Conservation (phyloP, 192 early-diverging fungal genomes). For the Coemansia sp. region DNA sequence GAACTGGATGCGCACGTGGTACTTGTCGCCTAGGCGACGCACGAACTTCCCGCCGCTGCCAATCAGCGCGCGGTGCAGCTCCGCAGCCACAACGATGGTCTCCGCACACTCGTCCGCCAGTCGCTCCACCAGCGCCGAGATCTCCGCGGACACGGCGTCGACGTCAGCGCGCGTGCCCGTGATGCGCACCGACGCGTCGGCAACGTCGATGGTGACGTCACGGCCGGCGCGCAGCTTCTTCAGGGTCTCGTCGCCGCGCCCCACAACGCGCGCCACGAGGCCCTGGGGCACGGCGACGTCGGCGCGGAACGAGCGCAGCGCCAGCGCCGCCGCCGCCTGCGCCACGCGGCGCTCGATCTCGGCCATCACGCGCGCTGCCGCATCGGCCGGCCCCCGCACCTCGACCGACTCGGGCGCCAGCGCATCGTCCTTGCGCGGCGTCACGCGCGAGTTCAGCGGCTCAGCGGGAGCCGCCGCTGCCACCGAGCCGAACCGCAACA, state of each 20-base stretch:
- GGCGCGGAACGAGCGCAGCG: conserved; percentile 66
- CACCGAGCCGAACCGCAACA: conserved; percentile 67
- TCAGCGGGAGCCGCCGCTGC: conserved; percentile 17
- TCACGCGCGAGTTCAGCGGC: conserved; percentile 48
- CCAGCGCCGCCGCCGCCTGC: conserved; percentile 70
- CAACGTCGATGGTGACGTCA: conserved; percentile 70
- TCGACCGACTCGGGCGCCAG: conserved; percentile 69
- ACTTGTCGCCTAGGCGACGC: conserved; percentile 74
- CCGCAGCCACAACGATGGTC: conserved; percentile 57
- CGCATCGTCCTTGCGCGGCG: conserved; percentile 44
- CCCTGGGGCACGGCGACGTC: conserved; percentile 72
- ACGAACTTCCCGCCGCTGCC: conserved; percentile 71
- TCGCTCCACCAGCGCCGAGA: conserved; percentile 66
- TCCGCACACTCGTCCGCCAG: conserved; percentile 65
- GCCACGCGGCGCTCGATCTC: conserved; percentile 68
- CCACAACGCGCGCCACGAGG: conserved; percentile 77
- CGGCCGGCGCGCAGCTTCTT: conserved; percentile 75
- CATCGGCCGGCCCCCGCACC: conserved; percentile 76
- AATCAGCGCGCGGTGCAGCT: conserved; percentile 72
- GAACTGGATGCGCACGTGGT: conserved; percentile 70
- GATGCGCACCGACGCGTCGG: conserved; percentile 58
- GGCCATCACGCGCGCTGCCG: conserved; percentile 69
- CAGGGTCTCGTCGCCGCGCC: conserved; percentile 85
- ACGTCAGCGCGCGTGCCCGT: conserved; percentile 79
- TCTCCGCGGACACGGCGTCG: conserved; percentile 65